phyloP scores from a whole-genome alignment of 192 early-diverging fungal genomes.

The Backusella psychrophila region DNA sequence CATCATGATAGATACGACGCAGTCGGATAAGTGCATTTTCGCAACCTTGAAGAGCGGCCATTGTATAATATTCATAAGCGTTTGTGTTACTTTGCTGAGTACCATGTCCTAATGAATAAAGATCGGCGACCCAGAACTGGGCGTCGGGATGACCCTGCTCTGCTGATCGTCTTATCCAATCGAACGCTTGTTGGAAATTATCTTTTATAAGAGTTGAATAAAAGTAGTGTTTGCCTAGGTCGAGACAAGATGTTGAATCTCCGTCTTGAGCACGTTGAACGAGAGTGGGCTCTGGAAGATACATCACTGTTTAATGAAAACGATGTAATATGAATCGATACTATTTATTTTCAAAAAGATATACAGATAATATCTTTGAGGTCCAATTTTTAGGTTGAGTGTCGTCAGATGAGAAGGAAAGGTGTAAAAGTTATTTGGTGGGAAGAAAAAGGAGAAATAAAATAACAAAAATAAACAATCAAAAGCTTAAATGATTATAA shows the following conservation, averaged over 20 bases:
- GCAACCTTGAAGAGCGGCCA: background rate
- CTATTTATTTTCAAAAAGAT: no score
- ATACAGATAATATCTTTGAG: no score
- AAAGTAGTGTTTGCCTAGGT: background rate
- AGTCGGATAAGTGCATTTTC: background rate
- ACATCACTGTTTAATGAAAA: background rate
- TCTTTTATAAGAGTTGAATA: background rate
- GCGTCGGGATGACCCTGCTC: background rate
- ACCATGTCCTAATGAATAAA: background rate
- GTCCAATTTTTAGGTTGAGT: no score
- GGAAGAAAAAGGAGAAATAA: no score
- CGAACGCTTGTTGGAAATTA: background rate
- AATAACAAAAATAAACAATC: no score
- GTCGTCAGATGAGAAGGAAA: no score
- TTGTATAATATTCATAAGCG: background rate
- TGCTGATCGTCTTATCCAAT: background rate
- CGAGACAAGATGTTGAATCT: background rate
- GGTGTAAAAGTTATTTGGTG: no score
- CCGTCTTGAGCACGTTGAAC: background rate
- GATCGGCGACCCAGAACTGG: background rate
- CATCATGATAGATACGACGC: background rate
- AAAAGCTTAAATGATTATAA: no score
- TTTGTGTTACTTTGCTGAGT: background rate
- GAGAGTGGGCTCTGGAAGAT: background rate
- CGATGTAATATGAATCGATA: no score